Percentiles rank a stretch among this genome's conserved stretches.
phyloP scores from a whole-genome alignment of 2,329 filamentous ascomycete genomes.

The Coniochaeta sp. region DNA sequence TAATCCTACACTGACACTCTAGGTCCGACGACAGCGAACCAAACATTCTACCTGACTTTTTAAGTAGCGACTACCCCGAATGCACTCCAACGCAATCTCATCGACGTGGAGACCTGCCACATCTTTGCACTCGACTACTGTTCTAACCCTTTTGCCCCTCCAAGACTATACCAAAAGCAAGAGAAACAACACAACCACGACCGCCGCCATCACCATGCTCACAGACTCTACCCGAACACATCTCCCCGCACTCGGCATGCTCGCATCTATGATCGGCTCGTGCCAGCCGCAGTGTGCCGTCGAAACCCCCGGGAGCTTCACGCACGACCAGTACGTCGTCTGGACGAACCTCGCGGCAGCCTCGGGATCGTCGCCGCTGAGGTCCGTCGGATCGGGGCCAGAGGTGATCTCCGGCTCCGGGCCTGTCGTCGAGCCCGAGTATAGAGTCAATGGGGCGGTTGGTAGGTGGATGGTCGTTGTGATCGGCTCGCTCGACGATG shows the following conservation, averaged over 20 bases:
- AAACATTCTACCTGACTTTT: background rate
- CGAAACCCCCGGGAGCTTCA: conserved; percentile 19
- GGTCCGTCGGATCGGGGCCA: conserved; percentile 10
- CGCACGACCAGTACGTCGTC: conserved; percentile 31
- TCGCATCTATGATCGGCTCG: conserved; percentile 23
- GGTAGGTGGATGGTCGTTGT: background rate
- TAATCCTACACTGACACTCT: background rate
- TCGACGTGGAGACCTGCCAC: background rate
- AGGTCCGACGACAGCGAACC: background rate
- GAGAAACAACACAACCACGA: conserved; percentile 3
- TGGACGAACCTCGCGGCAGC: conserved; percentile 18
- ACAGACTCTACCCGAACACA: conserved; percentile 4
- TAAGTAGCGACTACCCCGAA: background rate
- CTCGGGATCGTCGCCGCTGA: conserved; percentile 9
- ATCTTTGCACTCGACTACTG: background rate
- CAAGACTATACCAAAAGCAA: conserved; percentile 9
- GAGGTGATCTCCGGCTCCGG: conserved; percentile 3
- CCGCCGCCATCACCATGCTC: conserved; percentile 7
- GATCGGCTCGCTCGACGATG: background rate
- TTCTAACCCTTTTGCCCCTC: background rate
- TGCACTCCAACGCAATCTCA: background rate
- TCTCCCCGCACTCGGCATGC: conserved; percentile 3
- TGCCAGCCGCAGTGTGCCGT: conserved; percentile 28
- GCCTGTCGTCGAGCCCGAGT: background rate
- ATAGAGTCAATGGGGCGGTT: background rate